Conservation (phyloP, 768 basidiomycete genomes). For the Macrolepiota fuliginosa region DNA sequence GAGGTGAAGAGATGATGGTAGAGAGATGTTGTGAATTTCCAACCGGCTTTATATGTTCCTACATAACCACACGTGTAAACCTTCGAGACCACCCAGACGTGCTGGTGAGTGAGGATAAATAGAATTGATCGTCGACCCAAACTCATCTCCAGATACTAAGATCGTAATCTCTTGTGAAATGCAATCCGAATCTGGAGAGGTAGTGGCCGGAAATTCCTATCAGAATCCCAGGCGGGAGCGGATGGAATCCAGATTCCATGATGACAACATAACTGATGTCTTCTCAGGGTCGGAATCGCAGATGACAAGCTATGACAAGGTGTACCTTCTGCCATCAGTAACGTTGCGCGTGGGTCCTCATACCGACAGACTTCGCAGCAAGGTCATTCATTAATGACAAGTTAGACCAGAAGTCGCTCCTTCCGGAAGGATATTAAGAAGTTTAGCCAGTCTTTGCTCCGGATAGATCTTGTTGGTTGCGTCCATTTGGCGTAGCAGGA, state of each 20-base stretch:
- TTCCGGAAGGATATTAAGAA: neutral
- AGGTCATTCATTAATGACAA: neutral
- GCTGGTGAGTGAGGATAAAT: neutral
- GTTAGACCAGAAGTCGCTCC: neutral
- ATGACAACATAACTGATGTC: constrained; percentile 3
- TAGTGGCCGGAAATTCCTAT: constrained; percentile 2
- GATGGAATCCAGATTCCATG: constrained; percentile 10
- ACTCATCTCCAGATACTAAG: neutral
- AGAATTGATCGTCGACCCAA: constrained; percentile 2
- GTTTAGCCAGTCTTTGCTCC: neutral
- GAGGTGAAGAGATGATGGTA: constrained; percentile 7
- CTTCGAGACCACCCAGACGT: constrained; percentile 5
- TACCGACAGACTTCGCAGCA: neutral
- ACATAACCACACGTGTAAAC: constrained; percentile 10
- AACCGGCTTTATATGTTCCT: constrained; percentile 19
- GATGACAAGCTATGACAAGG: neutral
- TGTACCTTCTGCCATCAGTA: neutral
- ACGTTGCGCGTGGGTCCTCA: neutral
- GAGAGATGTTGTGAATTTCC: constrained; percentile 1
- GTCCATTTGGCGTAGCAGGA: neutral
- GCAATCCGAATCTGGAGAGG: constrained; percentile 5
- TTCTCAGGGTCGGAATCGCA: neutral
- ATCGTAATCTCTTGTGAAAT: neutral
- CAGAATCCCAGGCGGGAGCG: constrained; percentile 7
- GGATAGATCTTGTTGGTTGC: neutral